These are phyloP conservation scores for Chalaropsis ovoidea DNA, from an alignment of 2,329 filamentous ascomycete species.

Conservation along the genomic window DNA sequence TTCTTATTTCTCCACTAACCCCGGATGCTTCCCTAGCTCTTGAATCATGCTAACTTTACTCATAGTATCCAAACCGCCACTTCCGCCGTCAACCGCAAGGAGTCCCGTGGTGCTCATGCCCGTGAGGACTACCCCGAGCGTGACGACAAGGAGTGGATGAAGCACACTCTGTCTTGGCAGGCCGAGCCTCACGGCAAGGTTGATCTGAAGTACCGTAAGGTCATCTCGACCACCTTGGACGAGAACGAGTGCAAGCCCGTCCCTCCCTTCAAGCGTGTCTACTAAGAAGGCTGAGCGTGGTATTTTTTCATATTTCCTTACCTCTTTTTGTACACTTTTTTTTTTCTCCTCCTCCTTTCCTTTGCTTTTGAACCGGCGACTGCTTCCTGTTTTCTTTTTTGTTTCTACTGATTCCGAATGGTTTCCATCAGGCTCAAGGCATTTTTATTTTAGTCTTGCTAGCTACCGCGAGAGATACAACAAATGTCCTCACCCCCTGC, in stretches of 20 bases:
- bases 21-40: neutral
- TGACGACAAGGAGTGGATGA: conserved; percentile 97
- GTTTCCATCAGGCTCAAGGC: conserved; percentile 10
- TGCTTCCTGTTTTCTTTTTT: conserved; percentile 13
- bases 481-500: neutral
- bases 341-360: conserved; percentile 12
- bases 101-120: conserved; percentile 93
- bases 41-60: conserved; percentile 24
- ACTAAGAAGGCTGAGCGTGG: conserved; percentile 43
- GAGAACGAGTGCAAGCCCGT: conserved; percentile 94
- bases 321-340: conserved; percentile 15
- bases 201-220: conserved; percentile 74
- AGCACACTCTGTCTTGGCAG: conserved; percentile 96
- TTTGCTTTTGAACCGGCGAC: conserved; percentile 22
- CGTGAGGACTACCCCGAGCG: conserved; percentile 93
- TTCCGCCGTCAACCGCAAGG: conserved; percentile 85
- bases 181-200: conserved; percentile 81
- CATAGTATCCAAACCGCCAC: conserved; percentile 76
- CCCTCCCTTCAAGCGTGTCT: conserved; percentile 90
- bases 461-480: neutral
- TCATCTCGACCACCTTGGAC: conserved; percentile 75
- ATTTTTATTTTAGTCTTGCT: conserved; percentile 9
- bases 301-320: conserved; percentile 16
- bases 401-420: neutral
- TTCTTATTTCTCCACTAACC: conserved; percentile 30